Evolutionary conservation across 768 basidiomycete species (phyloP).

Genomic region (Pleurotus ostreatus): DNA sequence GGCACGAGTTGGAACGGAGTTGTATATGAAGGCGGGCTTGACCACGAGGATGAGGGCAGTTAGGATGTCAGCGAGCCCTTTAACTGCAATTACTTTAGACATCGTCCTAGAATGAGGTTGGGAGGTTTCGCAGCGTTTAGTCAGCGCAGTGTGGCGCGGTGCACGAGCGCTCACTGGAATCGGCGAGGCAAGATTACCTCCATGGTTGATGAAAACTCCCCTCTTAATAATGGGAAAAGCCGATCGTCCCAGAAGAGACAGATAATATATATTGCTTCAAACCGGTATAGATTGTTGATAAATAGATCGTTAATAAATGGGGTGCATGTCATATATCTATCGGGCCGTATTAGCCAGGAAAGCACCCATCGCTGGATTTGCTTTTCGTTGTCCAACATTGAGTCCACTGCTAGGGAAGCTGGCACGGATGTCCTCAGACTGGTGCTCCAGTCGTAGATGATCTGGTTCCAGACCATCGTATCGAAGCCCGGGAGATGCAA

Average conservation of each 20-base stretch:
- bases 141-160: no score
- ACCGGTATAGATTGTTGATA: no score
- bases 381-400: neutral
- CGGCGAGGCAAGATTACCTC: no score
- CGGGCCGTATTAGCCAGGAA: constrained; percentile 30
- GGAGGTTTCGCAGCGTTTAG: no score
- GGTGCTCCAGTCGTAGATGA: constrained; percentile 6
- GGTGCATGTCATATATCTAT: neutral
- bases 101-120: neutral
- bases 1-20: constrained; percentile 15
- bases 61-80: constrained; percentile 25
- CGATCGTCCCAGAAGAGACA: no score
- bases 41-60: constrained; percentile 21
- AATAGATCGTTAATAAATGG: no score
- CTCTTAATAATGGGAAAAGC: no score
- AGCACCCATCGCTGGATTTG: constrained; percentile 22
- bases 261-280: no score
- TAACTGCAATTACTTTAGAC: constrained; percentile 17
- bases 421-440: constrained; percentile 27
- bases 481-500: neutral
- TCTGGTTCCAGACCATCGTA: neutral
- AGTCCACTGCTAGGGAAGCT: constrained; percentile 7
- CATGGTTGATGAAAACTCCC: no score
- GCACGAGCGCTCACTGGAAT: no score
- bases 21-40: constrained; percentile 24